Evolutionary conservation across 495 filamentous ascomycete genomes (phyloP), one percentile per base, ranked within the genome.

Genomic region (Xylaria castorea): DNA sequence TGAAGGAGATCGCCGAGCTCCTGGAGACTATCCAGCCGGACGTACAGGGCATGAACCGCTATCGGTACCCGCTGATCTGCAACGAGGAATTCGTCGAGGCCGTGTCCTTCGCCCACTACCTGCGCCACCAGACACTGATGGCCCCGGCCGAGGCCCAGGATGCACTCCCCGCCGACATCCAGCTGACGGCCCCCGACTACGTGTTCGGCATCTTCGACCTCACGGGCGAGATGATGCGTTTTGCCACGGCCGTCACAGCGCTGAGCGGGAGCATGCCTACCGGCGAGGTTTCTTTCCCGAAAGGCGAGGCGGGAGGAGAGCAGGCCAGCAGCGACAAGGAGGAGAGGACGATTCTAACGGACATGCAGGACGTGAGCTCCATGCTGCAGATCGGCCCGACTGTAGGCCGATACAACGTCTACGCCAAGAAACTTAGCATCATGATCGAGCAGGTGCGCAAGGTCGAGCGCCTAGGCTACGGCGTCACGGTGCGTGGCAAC

Each of bases 21-120:
- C 92, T 97, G 74, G 79, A 81, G 20, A 79, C 87, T 50, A 87
- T 97, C 64, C 85, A 90, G 34, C 83, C 87, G 3, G 96, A 98
- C 53, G 83, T 97, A n/a, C 84, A 89, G 57, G 88, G 88, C 44
- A 87, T 93, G 76, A 96, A 97, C 75, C 84, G 89, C n/a, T 91
- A 92, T 82, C 92, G 95, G 60, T 99, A 98, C 82, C 90, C 96
- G 25, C 89, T 98, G 63, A 90, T 86, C 51, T 95, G 93, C 16
- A 87, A 96, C 30, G 97, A 99, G 79, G 96, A 99, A 81, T 95
- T 91, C 77, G 93, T 97, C 74, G 96, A 99, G 83, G 92, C 94
- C 1, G 81, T 94, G 32, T 84, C 85, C 5, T 97, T 98, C 82
- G 87, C 91, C 69, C 92, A 98, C 82, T 99, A 98, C 82, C 88